These are phyloP conservation scores for Metschnikowia arizonensis DNA, from an alignment of 805 yeast genomes.

Conservation along the genomic window DNA sequence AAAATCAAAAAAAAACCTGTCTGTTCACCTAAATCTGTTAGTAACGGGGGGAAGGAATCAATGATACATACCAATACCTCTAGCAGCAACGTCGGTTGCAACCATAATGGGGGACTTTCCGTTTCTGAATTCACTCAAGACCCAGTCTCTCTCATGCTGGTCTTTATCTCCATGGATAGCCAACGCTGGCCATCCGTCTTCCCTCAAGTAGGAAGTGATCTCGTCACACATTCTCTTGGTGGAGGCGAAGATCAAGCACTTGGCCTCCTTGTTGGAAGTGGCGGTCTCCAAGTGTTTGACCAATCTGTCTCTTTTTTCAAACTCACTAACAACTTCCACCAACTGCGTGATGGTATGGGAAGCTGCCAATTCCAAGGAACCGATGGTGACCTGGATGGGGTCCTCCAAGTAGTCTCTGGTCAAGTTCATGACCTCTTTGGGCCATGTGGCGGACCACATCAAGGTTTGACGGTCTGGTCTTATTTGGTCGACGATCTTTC, in stretches of 20 bases:
- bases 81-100: constrained; percentile 99
- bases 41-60: constrained; percentile 17
- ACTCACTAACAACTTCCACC: constrained; percentile 87
- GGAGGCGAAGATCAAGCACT: constrained; percentile 87
- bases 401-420: constrained; percentile 89
- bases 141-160: constrained; percentile 99
- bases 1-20: constrained; percentile 1
- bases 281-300: constrained; percentile 79
- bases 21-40: constrained; percentile 13
- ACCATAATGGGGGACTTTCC: constrained; percentile 97
- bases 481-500: constrained; percentile 96
- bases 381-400: constrained; percentile 94
- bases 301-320: constrained; percentile 90
- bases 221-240: constrained; percentile 98
- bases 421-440: constrained; percentile 91
- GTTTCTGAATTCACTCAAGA: constrained; percentile 81
- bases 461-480: constrained; percentile 99
- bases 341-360: constrained; percentile 93
- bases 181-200: constrained; percentile 98
- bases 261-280: constrained; percentile 64
- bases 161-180: constrained; percentile 99
- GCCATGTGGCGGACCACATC: constrained; percentile 99
- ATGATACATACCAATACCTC: constrained; percentile 94
- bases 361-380: constrained; percentile 93
- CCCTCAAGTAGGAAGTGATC: constrained; percentile 83